These are phyloP conservation scores for Takakia lepidozioides DNA, from an alignment of 225 moss, liverwort and hornwort genomes.

Conservation along the genomic window DNA sequence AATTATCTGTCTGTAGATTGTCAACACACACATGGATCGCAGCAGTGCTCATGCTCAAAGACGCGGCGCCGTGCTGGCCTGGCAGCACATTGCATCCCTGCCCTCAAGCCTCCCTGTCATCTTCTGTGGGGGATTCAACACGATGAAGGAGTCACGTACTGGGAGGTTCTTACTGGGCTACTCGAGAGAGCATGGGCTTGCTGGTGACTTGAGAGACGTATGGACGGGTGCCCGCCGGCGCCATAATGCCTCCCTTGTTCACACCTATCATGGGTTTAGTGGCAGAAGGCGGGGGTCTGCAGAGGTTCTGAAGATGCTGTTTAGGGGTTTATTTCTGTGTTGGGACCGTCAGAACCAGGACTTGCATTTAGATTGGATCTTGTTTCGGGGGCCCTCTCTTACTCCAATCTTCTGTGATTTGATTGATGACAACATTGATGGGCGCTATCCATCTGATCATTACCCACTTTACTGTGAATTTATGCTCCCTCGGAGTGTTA, in stretches of 20 bases:
- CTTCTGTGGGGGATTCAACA: slow-evolving; percentile 49
- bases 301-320: slow-evolving; percentile 31
- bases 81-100: slow-evolving; percentile 52
- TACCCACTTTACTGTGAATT: slow-evolving; percentile 41
- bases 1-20: slow-evolving; percentile 19
- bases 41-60: slow-evolving; percentile 39
- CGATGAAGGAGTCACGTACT: slow-evolving; percentile 31
- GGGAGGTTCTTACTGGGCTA: slow-evolving; percentile 39
- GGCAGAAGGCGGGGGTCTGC: slow-evolving; percentile 19
- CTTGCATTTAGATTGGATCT: slow-evolving; percentile 44
- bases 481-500: slow-evolving; percentile 30
- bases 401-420: slow-evolving; percentile 29
- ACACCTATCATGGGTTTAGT: slow-evolving; percentile 32
- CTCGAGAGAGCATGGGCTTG: slow-evolving; percentile 38
- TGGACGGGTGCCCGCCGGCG: slow-evolving; percentile 32
- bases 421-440: slow-evolving; percentile 24
- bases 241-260: slow-evolving; percentile 23
- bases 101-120: slow-evolving; percentile 44
- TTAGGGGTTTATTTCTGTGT: slow-evolving; percentile 37
- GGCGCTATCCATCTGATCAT: slow-evolving; percentile 52
- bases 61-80: slow-evolving; percentile 44
- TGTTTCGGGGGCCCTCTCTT: slow-evolving; percentile 37
- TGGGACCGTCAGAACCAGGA: slow-evolving; percentile 54
- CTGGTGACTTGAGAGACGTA: slow-evolving; percentile 44
- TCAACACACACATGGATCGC: slow-evolving; percentile 46